These are phyloP conservation scores for Russula sp. DNA, from an alignment of 768 basidiomycete genomes.

Conservation along the genomic window DNA sequence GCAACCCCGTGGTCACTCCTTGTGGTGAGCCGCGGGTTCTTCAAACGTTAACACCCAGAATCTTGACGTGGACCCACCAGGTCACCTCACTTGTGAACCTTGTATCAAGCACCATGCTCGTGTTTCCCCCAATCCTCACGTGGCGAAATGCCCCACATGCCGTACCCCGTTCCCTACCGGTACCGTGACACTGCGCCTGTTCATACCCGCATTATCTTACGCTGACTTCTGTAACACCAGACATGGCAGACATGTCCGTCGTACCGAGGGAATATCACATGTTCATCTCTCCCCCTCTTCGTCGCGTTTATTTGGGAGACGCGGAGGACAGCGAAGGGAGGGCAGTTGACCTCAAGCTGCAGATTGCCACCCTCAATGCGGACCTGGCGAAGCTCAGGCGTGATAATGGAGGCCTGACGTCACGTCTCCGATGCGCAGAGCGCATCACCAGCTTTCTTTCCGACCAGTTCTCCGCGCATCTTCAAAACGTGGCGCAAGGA, in stretches of 20 bases:
- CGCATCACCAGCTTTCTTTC: too few species aligned
- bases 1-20: constrained; percentile 10
- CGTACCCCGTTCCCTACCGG: constrained; percentile 13
- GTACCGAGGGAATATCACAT: constrained; percentile 15
- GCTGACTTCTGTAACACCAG: constrained; percentile 2
- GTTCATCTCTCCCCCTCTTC: constrained; percentile 12
- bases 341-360: constrained; percentile 2
- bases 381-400: constrained; percentile 2
- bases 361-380: background rate
- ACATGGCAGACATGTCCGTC: background rate
- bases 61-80: background rate
- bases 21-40: constrained; percentile 9
- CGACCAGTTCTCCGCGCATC: too few species aligned
- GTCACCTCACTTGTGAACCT: constrained; percentile 13
- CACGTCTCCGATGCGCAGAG: too few species aligned
- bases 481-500: background rate
- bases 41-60: background rate
- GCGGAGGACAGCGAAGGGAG: background rate
- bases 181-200: background rate
- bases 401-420: constrained; percentile 1
- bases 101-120: constrained; percentile 7
- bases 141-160: constrained; percentile 17
- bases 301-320: constrained; percentile 11
- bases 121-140: background rate
- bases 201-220: background rate